A percentile compares a stretch with the other conserved stretches of the same genome.
Evolutionary conservation across 129 eudicot species (phyloP).

Genomic region (Sambucus nigra): DNA sequence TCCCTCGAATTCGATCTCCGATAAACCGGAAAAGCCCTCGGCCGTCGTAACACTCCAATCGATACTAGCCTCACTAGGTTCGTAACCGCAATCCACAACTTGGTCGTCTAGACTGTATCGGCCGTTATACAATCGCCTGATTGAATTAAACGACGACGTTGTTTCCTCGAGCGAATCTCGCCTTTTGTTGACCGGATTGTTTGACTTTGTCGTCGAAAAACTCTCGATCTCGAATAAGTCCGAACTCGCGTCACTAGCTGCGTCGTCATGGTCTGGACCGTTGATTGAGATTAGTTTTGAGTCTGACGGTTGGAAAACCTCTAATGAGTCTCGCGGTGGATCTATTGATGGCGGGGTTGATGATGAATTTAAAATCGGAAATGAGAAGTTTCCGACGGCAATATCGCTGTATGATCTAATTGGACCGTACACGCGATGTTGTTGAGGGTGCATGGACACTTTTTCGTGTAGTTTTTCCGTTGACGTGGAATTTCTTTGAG

Average conservation of each 20-base stretch:
- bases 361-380: constrained; percentile 24
- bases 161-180: constrained; percentile 41
- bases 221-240: constrained; percentile 90
- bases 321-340: constrained; percentile 47
- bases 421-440: too few relatives aligned
- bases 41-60: constrained; percentile 92
- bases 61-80: constrained; percentile 87
- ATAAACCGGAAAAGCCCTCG: constrained; percentile 45
- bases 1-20: constrained; percentile 27
- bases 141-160: constrained; percentile 9
- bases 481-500: too few relatives aligned
- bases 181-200: constrained; percentile 22
- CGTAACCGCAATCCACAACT: constrained; percentile 29
- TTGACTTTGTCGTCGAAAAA: constrained; percentile 45
- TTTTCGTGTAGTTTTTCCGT: too few relatives aligned
- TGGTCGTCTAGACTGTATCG: constrained; percentile 30
- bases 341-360: constrained; percentile 13
- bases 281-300: constrained; percentile 3
- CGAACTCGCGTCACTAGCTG: constrained; percentile 75
- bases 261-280: constrained; percentile 30
- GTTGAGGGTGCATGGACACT: too few relatives aligned
- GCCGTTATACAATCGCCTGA: background rate
- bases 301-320: constrained; percentile 40
- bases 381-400: too few relatives aligned
- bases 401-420: too few relatives aligned